phyloP scores from a whole-genome alignment of 768 basidiomycete species.

The Suillus paluster region DNA sequence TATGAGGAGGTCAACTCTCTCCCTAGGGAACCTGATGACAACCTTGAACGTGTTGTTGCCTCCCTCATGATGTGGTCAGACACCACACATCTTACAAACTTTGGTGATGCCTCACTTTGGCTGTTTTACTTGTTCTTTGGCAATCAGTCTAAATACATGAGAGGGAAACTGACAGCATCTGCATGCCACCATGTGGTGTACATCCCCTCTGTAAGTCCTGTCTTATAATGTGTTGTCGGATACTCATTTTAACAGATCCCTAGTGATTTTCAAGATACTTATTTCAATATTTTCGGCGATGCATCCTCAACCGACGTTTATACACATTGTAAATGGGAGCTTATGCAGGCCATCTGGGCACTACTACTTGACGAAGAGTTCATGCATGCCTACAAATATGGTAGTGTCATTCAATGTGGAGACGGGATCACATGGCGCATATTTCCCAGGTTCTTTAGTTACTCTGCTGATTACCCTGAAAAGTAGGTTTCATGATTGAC shows the following conservation, averaged over 20 bases:
- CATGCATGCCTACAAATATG: constrained; percentile 22
- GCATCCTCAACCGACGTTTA: background rate
- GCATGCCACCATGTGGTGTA: constrained; percentile 19
- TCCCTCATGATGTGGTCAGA: constrained; percentile 30
- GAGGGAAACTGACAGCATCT: constrained; percentile 12
- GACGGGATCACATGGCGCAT: constrained; percentile 19
- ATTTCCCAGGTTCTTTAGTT: constrained; percentile 23
- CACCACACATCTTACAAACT: constrained; percentile 25
- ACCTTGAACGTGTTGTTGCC: constrained; percentile 19
- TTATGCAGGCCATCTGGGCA: constrained; percentile 19
- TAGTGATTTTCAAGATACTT: constrained; percentile 11
- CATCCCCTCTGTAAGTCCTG: constrained; percentile 13
- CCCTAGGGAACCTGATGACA: constrained; percentile 13
- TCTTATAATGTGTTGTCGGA: too few species aligned
- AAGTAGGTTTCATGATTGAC: constrained; percentile 25
- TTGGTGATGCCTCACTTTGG: constrained; percentile 18
- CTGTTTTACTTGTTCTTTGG: constrained; percentile 21
- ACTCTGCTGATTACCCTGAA: constrained; percentile 30
- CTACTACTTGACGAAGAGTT: constrained; percentile 22
- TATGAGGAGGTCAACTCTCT: constrained; percentile 11
- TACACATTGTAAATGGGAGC: constrained; percentile 22
- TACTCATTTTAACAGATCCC: too few species aligned
- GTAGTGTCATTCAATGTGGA: constrained; percentile 20
- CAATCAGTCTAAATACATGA: constrained; percentile 20
- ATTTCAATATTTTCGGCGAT: background rate